Percentiles rank a stretch among this genome's conserved stretches.
phyloP scores from a whole-genome alignment of 371 early-diverging fungal species.

The Smittium mucronatum region DNA sequence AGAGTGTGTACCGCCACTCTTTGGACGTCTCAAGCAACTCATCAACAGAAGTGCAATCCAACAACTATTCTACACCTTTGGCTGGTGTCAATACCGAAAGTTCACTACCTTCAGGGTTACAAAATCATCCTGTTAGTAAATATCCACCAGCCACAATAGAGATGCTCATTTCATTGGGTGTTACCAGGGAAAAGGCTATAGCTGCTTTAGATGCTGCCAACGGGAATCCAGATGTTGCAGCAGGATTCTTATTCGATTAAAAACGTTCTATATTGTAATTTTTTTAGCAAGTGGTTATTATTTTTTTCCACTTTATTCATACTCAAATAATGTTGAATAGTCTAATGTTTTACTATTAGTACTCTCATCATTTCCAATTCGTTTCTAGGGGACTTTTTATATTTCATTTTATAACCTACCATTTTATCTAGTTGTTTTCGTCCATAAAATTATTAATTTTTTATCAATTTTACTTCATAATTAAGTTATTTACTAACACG shows the following conservation, averaged over 20 bases:
- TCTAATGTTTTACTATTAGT: too few relatives aligned
- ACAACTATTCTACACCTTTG: not conserved
- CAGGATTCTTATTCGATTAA: conserved; percentile 49
- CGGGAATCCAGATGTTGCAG: conserved; percentile 80
- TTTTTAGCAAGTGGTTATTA: too few relatives aligned
- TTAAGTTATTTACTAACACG: too few relatives aligned
- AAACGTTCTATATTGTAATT: too few relatives aligned
- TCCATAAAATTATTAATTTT: too few relatives aligned
- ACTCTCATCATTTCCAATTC: too few relatives aligned
- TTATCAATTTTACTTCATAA: too few relatives aligned
- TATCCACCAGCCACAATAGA: conserved; percentile 40
- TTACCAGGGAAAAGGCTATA: conserved; percentile 55
- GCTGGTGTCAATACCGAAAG: not conserved
- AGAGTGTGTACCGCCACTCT: conserved; percentile 25
- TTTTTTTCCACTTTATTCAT: too few relatives aligned
- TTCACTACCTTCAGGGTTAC: not conserved
- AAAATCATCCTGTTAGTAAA: not conserved
- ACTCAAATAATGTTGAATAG: too few relatives aligned
- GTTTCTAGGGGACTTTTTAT: too few relatives aligned
- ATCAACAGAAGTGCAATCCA: conserved; percentile 10
- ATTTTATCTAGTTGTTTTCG: too few relatives aligned
- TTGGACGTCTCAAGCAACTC: conserved; percentile 14
- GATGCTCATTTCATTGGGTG: conserved; percentile 47
- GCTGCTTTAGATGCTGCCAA: conserved; percentile 61
- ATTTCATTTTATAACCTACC: too few relatives aligned